A percentile compares a stretch with the other conserved stretches of the same genome.
Conservation (phyloP, 768 basidiomycete genomes). For the Sporobolomyces roseus region DNA sequence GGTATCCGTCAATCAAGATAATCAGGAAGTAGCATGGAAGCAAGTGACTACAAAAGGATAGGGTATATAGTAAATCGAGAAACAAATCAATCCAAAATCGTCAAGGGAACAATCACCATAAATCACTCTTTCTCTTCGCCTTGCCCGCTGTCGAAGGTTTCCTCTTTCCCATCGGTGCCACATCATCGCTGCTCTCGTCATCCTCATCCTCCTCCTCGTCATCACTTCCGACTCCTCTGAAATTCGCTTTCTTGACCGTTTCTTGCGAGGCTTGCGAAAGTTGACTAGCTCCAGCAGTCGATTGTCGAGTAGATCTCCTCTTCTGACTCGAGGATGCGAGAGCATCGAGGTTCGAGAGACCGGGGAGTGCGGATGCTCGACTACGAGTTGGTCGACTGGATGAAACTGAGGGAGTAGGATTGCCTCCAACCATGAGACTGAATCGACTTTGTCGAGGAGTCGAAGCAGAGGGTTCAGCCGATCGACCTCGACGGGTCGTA, state of each 20-base stretch:
- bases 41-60: too few relatives aligned
- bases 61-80: too few relatives aligned
- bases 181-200: conserved; percentile 6
- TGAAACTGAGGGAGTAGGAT: background rate
- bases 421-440: too few relatives aligned
- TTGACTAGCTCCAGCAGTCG: conserved; percentile 5
- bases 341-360: conserved; percentile 20
- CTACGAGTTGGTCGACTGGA: background rate
- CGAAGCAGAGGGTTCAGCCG: background rate
- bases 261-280: conserved; percentile 4
- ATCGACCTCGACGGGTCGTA: conserved; percentile 1
- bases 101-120: too few relatives aligned
- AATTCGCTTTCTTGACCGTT: background rate
- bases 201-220: conserved; percentile 16
- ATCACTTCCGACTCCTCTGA: background rate
- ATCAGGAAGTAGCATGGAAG: too few relatives aligned
- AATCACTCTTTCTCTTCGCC: too few relatives aligned
- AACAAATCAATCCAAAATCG: too few relatives aligned
- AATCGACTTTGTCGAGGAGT: conserved; percentile 7
- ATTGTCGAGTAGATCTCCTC: conserved; percentile 6
- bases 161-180: background rate
- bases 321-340: background rate
- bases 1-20: too few relatives aligned
- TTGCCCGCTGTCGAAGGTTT: background rate
- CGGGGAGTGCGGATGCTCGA: conserved; percentile 10